A percentile compares a stretch with the other conserved stretches of the same genome.
phyloP scores from a whole-genome alignment of 495 filamentous ascomycete genomes.

The Penicillium canariense region DNA sequence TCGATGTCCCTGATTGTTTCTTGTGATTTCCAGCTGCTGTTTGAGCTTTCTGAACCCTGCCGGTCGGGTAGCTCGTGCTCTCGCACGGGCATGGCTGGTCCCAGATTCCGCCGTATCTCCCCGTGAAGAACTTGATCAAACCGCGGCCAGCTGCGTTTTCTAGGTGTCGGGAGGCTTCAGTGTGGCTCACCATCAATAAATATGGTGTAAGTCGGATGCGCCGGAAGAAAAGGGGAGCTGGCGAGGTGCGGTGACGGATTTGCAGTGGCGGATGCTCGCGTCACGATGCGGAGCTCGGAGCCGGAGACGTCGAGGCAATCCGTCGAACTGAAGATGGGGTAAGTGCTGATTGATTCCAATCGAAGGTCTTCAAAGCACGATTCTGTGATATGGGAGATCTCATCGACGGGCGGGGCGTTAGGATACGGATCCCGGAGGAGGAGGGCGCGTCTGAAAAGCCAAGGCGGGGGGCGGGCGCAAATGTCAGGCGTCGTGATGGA shows the following conservation, averaged over 20 bases:
- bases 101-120: conserved; percentile 17
- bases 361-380: neutral
- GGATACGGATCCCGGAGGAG: conserved; percentile 7
- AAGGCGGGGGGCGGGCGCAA: conserved; percentile 2
- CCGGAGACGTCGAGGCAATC: conserved; percentile 6
- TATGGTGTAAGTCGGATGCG: conserved; percentile 6
- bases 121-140: conserved; percentile 20
- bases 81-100: conserved; percentile 36
- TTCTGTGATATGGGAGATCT: neutral
- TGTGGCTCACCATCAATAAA: conserved; percentile 27
- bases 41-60: conserved; percentile 46
- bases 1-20: conserved; percentile 43
- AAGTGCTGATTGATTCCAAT: neutral
- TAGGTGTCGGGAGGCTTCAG: conserved; percentile 3
- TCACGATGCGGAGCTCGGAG: conserved; percentile 18
- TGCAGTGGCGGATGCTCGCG: conserved; percentile 16
- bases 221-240: conserved; percentile 8
- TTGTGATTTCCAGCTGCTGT: conserved; percentile 43
- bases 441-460: conserved; percentile 3
- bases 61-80: conserved; percentile 35
- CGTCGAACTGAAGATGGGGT: neutral
- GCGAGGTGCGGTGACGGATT: conserved; percentile 12
- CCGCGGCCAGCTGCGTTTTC: conserved; percentile 22
- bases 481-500: neutral
- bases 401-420: conserved; percentile 15